Percentiles rank a stretch among this genome's conserved stretches.
Evolutionary conservation across 345 rosid species (phyloP).

Genomic region (Carallia brachiata): DNA sequence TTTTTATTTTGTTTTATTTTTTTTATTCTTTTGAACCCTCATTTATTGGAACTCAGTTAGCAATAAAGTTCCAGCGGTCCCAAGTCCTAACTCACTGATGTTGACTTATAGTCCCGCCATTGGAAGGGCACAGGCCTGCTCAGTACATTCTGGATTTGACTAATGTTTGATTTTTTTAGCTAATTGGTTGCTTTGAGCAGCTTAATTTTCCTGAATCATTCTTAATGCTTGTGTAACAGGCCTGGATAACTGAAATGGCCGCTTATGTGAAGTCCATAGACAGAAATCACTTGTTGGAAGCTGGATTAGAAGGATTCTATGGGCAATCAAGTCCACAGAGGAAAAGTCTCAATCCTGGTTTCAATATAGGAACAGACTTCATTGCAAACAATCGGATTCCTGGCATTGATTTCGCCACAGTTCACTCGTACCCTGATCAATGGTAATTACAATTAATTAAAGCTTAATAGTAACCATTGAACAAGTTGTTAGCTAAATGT

Average conservation of each 20-base stretch:
- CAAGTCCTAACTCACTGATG: no score
- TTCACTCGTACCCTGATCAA: conserved; percentile 33
- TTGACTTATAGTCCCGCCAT: neutral
- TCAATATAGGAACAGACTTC: conserved; percentile 33
- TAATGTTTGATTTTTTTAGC: neutral
- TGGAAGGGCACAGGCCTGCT: neutral
- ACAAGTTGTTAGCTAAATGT: no score
- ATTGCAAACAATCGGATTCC: conserved; percentile 26
- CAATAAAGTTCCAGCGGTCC: neutral
- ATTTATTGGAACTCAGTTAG: neutral
- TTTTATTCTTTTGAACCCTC: conserved; percentile 2
- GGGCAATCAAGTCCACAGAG: conserved; percentile 30
- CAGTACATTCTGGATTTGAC: neutral
- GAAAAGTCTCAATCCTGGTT: conserved; percentile 19
- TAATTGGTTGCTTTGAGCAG: neutral
- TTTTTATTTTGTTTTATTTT: neutral
- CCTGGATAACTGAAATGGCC: conserved; percentile 36
- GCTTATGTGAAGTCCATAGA: conserved; percentile 29
- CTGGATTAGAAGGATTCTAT: conserved; percentile 35
- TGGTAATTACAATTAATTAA: conserved; percentile 12
- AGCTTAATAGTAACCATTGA: no score
- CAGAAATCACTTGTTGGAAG: conserved; percentile 37
- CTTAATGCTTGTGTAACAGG: conserved; percentile 35
- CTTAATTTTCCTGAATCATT: neutral
- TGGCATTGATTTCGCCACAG: conserved; percentile 29